Conservation (phyloP, 768 basidiomycete genomes). For the Omphalotus guepiniiformis region DNA sequence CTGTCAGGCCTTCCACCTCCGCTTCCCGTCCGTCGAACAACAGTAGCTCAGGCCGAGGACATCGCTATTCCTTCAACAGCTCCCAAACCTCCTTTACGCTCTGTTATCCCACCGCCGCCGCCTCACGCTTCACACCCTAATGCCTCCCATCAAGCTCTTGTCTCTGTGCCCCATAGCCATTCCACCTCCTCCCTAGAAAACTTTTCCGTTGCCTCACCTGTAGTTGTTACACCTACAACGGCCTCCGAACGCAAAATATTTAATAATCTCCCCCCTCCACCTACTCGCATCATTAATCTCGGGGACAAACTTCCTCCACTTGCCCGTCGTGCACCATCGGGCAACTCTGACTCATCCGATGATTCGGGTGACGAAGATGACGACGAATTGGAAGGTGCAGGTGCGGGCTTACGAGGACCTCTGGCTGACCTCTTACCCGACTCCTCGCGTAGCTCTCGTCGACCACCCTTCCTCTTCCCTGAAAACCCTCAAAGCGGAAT, state of each 20-base stretch:
- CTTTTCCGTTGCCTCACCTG: no score
- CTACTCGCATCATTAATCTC: constrained; percentile 64
- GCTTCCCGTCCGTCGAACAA: constrained; percentile 18
- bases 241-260: constrained; percentile 35
- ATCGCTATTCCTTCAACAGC: constrained; percentile 17
- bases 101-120: constrained; percentile 16
- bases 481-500: constrained; percentile 25
- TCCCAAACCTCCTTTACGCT: constrained; percentile 44
- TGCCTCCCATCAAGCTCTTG: not conserved
- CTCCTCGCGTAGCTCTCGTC: constrained; percentile 61
- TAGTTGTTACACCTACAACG: constrained; percentile 19
- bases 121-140: constrained; percentile 21
- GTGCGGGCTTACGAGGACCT: constrained; percentile 38
- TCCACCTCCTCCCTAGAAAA: no score
- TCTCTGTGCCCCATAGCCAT: constrained; percentile 12
- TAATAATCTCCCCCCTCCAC: constrained; percentile 63
- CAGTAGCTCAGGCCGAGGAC: constrained; percentile 10
- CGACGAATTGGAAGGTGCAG: constrained; percentile 61
- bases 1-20: constrained; percentile 10
- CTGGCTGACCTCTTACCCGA: constrained; percentile 39
- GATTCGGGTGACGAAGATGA: constrained; percentile 26
- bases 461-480: constrained; percentile 36
- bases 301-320: constrained; percentile 68
- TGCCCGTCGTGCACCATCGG: no score
- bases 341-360: not conserved